Base-by-base conservation (phyloP, 768 basidiomycete species). In the Boletus sp. region DNA sequence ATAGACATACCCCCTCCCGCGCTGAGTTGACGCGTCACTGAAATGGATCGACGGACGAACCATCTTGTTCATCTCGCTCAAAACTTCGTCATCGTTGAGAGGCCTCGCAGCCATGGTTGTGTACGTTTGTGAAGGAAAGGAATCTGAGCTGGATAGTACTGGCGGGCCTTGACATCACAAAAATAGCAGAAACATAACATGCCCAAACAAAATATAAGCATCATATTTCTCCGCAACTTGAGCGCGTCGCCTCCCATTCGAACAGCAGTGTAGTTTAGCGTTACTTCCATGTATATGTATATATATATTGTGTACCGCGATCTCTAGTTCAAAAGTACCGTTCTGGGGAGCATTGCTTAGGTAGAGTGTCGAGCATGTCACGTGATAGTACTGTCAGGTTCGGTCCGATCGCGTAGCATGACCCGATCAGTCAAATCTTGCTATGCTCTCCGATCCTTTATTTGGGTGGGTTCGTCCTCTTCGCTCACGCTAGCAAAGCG, bases 11-110 rank as follows among this genome's bases (percentile, higher is more conserved):
- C 30, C 42, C 13, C 34, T 37, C 32, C 11, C 7, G 51, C 29
- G 32, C 54, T 56, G 43, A 53, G 50, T 15, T 35, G 40, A 35
- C 19, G 29, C 29, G 47, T 55, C 29, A 46, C 32, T 15, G 38
- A 38, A 17, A 21, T n/a, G 7, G 37, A 43, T 50, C 37, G 45
- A 27, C 39, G 17, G 33, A 70, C 80, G 50, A 52, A 94, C 96
- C 96, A 98, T 98, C 84, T 98, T 98, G 78, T 93, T 95, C 91
- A 98, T 93, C 80, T 98, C 96, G 66, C 77, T 89, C 65, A 93
- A 78, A 19, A 98, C 95, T 73, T 98, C 96, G 63, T 94, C 92
- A 62, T 98, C 96, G 67, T 93, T 94, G 54, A 96, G 75, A 25
- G 93, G 81, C 60, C 91, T 79, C 43, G 85, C 81, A 58, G 90